Conservation (phyloP, 2,329 filamentous ascomycete genomes). For the Aspergillus tubingensis region DNA sequence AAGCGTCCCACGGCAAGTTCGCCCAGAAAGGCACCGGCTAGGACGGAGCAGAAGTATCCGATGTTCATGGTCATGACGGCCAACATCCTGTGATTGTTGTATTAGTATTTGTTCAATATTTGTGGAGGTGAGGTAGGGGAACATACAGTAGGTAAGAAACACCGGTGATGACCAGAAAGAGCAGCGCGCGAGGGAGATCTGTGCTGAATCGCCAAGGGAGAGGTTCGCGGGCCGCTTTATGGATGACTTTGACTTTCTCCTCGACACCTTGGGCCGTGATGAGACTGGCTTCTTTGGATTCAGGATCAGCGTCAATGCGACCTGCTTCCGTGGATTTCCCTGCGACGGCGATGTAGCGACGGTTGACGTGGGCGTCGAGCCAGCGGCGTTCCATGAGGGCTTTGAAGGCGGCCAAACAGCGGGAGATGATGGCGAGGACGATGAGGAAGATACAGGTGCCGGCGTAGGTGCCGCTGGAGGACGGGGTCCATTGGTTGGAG, state of each 20-base stretch:
- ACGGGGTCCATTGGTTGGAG: conserved; percentile 73
- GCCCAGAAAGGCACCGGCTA: conserved; percentile 79
- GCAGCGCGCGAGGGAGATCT: conserved; percentile 70
- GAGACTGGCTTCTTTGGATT: conserved; percentile 66
- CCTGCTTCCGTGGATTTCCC: conserved; percentile 63
- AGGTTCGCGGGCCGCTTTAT: conserved; percentile 52
- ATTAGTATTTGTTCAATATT: too few species aligned
- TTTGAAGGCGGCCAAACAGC: conserved; percentile 71
- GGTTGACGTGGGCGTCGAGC: conserved; percentile 69
- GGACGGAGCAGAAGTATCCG: conserved; percentile 79
- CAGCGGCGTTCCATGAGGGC: conserved; percentile 62
- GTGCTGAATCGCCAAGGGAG: conserved; percentile 80
- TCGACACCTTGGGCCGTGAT: conserved; percentile 75
- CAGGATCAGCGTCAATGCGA: conserved; percentile 59
- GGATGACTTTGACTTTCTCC: conserved; percentile 75
- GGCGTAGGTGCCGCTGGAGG: conserved; percentile 70
- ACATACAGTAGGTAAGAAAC: conserved; percentile 83
- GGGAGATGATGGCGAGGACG: conserved; percentile 68
- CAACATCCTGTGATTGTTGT: conserved; percentile 67
- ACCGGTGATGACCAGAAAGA: conserved; percentile 72
- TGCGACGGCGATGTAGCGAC: conserved; percentile 74
- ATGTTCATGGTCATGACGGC: conserved; percentile 89
- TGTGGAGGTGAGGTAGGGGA: not conserved
- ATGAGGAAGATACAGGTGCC: conserved; percentile 92
- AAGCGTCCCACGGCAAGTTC: conserved; percentile 79